Evolutionary conservation across 805 yeast genomes (phyloP).

Genomic region (Diddensiella caesifluorescens): DNA sequence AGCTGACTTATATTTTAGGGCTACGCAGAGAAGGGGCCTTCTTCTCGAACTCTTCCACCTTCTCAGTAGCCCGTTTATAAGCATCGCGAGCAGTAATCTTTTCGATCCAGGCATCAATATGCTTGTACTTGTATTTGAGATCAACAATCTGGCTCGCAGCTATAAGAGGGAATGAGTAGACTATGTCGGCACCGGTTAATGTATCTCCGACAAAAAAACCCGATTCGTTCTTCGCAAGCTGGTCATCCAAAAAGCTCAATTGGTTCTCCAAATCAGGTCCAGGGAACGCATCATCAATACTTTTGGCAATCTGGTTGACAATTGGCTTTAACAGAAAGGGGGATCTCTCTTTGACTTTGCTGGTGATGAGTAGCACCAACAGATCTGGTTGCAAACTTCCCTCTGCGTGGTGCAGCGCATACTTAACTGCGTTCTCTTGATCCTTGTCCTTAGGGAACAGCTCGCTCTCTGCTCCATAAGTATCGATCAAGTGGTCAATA

Average conservation of each 20-base stretch:
- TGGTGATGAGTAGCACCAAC: constrained; percentile 34
- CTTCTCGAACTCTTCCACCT: not conserved
- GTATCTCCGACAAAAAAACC: constrained; percentile 56
- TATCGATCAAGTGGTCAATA: constrained; percentile 44
- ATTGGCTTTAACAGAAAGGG: constrained; percentile 41
- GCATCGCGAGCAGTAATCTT: constrained; percentile 28
- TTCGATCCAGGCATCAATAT: constrained; percentile 24
- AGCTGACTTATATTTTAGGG: too few relatives aligned
- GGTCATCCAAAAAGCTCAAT: constrained; percentile 39
- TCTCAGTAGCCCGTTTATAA: constrained; percentile 13
- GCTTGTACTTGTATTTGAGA: constrained; percentile 24
- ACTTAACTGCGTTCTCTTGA: constrained; percentile 40
- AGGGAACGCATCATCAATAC: constrained; percentile 46
- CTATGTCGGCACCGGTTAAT: constrained; percentile 58
- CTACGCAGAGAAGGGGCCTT: too few relatives aligned
- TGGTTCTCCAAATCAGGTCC: constrained; percentile 40
- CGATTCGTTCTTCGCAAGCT: constrained; percentile 37
- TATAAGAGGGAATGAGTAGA: constrained; percentile 43
- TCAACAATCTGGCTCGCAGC: not conserved
- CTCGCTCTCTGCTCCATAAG: constrained; percentile 42
- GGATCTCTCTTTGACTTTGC: constrained; percentile 34
- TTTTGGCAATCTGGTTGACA: constrained; percentile 40
- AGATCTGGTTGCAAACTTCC: constrained; percentile 53
- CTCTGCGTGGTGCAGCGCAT: constrained; percentile 54
- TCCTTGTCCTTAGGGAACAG: constrained; percentile 38